Base-by-base conservation (phyloP, 148 eudicot genomes). In the Arctostaphylos glauca region DNA sequence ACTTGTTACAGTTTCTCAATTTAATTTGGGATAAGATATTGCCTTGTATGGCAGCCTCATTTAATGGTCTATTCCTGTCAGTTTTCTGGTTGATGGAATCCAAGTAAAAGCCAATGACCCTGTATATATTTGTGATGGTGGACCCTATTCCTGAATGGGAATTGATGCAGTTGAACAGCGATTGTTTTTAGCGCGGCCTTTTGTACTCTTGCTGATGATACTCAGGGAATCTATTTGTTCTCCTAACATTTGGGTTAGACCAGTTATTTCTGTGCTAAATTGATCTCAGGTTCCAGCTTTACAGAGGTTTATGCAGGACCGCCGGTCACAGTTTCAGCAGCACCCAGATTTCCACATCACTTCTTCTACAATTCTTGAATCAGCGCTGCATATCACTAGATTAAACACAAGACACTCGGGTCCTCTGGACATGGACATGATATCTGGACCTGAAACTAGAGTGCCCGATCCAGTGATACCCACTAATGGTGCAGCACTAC, bases 341-440 rank as follows among this genome's bases (percentile, higher is more conserved):
- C 91, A 93, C 87, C 98, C 95, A 71, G 97, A 96, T 85, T 93
- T 96, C 80, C 99, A 93, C 83, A 96, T 96, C 70, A 93, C 98
- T 3, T 93, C 98, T 43, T 94, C 99, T 5, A 96, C 99, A 38
- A 89, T 96, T 77, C 95, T 94, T 47, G 95, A 97, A 52, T 96
- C 99, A 16, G 94, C 98, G 8, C 77, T 96, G 84, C 99, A 93
- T 85, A 96, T 96, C 84, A 96, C 97, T 44, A 92, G 98, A 84
- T 80, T 96, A 77, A 96, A 94, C 80, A 92, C 93, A 64, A 86
- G 97, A 83, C 92, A 84, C 85, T 31, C 86, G 6, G 92, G 86
- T 54, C 85, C 87, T 41, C 79, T 56, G 41, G 84, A 82, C 77
- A 74, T 83, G 54, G 90, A 87, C 53, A 84, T 82, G 60, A 82